Base-by-base conservation (phyloP, 306 rosid genomes). In the Vigna hirtella region DNA sequence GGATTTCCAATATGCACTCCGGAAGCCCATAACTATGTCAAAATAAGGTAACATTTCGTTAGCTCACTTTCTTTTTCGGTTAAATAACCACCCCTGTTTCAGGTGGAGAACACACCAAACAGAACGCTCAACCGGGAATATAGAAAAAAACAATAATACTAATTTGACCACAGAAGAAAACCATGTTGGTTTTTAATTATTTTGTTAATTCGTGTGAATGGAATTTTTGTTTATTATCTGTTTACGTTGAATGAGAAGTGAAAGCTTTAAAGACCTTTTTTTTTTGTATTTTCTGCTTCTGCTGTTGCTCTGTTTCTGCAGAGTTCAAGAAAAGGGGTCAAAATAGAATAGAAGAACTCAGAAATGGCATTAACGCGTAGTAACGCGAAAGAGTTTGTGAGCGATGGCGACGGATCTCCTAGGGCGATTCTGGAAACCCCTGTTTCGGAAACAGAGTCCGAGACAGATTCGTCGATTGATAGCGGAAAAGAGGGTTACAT, bases 361-460 rank as follows among this genome's bases (percentile, higher is more conserved):
- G 85, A 85, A 69, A 79, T 67, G 80, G 77, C 50, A 13, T 67
- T 67, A 7, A 66, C 12, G 5, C 30, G 0, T 1, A 71, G 57
- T 30, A 1, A 66, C 17, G 52, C 22, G 66, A 77, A 80, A 30
- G 82, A 56, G 32, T 17, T 67, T 47, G 14, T 69, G 0, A 65
- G 81, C 78, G 89, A 85, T 14, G 93, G 73, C 0, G 86, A 89
- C 30, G 8, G 53, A 9, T 95, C 99, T 0, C 98, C 98, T 1
- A 86, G 99, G 83, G 91, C 90, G 1, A 90, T 95, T 48, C 40
- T 95, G n/a, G 98, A 93, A 36, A 57, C 83, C 77, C 88, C 84
- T 1, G 76, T 85, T 72, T 65, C 77, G 20, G 95, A 85, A 2
- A 82, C 91, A 9, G 98, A 91, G 38, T 92, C 93, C 0, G 96